phyloP scores from a whole-genome alignment of 176 grass and related monocot species.

The Phoenix dactylifera region DNA sequence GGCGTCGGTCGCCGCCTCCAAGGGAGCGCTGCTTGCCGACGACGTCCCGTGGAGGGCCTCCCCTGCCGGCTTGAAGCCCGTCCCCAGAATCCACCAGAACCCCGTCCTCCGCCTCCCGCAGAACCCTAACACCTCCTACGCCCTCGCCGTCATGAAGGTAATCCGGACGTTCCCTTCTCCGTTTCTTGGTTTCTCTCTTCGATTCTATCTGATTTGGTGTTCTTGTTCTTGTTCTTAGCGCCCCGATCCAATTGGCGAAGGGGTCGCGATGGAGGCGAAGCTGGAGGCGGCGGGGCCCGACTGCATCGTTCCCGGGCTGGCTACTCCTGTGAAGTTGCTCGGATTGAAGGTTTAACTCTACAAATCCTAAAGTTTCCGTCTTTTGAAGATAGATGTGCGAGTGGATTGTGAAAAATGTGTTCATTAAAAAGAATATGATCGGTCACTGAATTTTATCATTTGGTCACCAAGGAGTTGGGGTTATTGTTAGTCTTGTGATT shows the following conservation, averaged over 20 bases:
- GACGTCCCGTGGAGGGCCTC: conserved; percentile 82
- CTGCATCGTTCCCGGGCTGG: conserved; percentile 85
- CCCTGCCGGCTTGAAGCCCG: conserved; percentile 32
- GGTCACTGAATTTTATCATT: no score
- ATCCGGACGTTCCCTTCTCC: background rate
- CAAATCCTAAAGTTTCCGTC: background rate
- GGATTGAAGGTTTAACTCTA: conserved; percentile 62
- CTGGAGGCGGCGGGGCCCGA: conserved; percentile 84
- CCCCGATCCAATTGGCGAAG: conserved; percentile 84
- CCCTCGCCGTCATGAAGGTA: conserved; percentile 94
- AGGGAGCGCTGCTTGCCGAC: conserved; percentile 60
- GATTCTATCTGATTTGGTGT: conserved; percentile 14
- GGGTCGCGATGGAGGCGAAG: conserved; percentile 79
- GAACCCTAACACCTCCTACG: conserved; percentile 53
- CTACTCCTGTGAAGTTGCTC: conserved; percentile 65
- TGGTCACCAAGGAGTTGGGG: background rate
- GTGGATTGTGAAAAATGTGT: no score
- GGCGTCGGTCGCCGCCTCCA: conserved; percentile 24
- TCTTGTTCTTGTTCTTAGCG: conserved; percentile 33
- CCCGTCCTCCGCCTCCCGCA: conserved; percentile 59
- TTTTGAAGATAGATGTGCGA: background rate
- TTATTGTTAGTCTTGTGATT: conserved; percentile 2
- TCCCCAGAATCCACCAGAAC: conserved; percentile 75
- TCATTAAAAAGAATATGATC: no score
- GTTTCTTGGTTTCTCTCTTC: background rate